Evolutionary conservation across 2,329 filamentous ascomycete genomes (phyloP).

Genomic region (Hymenoscyphus fructigenus): DNA sequence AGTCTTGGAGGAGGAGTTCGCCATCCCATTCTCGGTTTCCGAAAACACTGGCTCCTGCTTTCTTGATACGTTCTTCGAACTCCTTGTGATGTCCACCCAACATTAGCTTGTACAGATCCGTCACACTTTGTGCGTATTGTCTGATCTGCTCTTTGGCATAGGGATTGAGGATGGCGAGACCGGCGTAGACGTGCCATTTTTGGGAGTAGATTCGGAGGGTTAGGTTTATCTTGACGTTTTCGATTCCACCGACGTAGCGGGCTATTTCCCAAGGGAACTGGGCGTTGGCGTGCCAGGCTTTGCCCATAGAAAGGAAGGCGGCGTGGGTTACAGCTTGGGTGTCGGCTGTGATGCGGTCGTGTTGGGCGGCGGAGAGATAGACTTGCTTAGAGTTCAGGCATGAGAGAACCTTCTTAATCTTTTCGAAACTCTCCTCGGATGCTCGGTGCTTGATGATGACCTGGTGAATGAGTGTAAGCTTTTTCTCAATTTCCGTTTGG

Average conservation of each 20-base stretch:
- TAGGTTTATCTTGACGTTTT: conserved; percentile 99
- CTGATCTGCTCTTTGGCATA: conserved; percentile 88
- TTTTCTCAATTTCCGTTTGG: neutral
- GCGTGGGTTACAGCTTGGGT: conserved; percentile 98
- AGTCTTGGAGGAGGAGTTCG: conserved; percentile 70
- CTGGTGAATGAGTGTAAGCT: conserved; percentile 37
- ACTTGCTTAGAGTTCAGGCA: conserved; percentile 87
- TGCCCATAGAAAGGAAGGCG: conserved; percentile 96
- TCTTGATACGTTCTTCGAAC: conserved; percentile 71
- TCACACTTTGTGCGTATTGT: conserved; percentile 90
- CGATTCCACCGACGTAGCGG: conserved; percentile 95
- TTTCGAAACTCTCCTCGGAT: conserved; percentile 69
- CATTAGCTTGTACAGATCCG: conserved; percentile 96
- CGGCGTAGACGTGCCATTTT: conserved; percentile 99
- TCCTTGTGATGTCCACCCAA: conserved; percentile 78
- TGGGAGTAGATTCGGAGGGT: conserved; percentile 96
- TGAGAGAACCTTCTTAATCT: conserved; percentile 77
- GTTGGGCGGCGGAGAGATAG: conserved; percentile 79
- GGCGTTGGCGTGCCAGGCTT: conserved; percentile 91
- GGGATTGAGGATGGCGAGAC: conserved; percentile 93
- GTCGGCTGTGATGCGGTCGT: conserved; percentile 96
- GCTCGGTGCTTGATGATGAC: conserved; percentile 90
- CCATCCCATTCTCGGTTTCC: conserved; percentile 54
- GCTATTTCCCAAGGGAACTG: conserved; percentile 97
- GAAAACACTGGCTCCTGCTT: conserved; percentile 75